Conservation (phyloP, 2,329 filamentous ascomycete genomes). For the Chaetomiaceae sp. region DNA sequence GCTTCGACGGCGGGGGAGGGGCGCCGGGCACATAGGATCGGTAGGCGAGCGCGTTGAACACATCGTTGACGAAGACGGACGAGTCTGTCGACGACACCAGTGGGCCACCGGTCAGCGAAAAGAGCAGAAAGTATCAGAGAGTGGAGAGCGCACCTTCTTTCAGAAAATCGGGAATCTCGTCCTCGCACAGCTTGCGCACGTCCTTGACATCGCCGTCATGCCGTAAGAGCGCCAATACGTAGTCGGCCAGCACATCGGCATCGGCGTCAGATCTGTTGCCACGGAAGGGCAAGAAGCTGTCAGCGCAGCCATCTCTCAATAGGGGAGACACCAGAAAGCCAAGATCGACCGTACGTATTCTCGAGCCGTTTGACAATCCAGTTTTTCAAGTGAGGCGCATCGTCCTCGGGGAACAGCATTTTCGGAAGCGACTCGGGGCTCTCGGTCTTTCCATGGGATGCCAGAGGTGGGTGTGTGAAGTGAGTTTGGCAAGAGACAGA, state of each 20-base stretch:
- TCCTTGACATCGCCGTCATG: constrained; percentile 61
- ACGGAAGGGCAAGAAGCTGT: not conserved
- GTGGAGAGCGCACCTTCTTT: constrained; percentile 48
- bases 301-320: too few species aligned
- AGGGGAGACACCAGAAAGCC: too few species aligned
- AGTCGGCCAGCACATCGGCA: constrained; percentile 75
- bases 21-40: constrained; percentile 56
- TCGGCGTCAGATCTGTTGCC: constrained; percentile 65
- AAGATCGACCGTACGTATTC: constrained; percentile 53
- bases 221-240: constrained; percentile 70
- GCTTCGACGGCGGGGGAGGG: constrained; percentile 34
- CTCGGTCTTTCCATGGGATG: constrained; percentile 2
- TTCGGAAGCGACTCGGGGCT: constrained; percentile 12
- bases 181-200: constrained; percentile 61
- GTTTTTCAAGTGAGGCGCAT: constrained; percentile 59
- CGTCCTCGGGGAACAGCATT: constrained; percentile 59
- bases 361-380: constrained; percentile 76
- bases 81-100: constrained; percentile 40
- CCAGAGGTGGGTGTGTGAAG: not conserved
- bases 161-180: constrained; percentile 70
- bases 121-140: not conserved
- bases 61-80: constrained; percentile 60
- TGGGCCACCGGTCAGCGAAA: not conserved
- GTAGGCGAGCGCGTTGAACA: constrained; percentile 59
- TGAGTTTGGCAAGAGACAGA: too few species aligned